These are phyloP conservation scores for Omphalotus guepiniiformis DNA, from an alignment of 768 basidiomycete genomes.

Conservation along the genomic window DNA sequence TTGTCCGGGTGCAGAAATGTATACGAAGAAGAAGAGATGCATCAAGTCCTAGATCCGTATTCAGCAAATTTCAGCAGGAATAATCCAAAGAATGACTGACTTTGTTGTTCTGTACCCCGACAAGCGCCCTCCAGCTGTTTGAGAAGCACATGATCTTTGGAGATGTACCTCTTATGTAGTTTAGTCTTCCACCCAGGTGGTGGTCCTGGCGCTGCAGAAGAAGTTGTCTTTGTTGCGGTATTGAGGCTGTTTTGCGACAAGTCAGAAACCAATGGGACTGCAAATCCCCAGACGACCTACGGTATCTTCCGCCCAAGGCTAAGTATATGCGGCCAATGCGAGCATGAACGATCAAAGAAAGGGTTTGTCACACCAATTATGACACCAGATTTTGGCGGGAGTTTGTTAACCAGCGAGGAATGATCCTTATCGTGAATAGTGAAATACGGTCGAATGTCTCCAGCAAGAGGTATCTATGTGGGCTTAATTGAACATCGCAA, in stretches of 20 bases:
- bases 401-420: constrained; percentile 67
- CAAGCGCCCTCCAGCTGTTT: constrained; percentile 67
- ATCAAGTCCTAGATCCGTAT: constrained; percentile 41
- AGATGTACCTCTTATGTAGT: constrained; percentile 78
- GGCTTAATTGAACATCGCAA: neutral
- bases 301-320: constrained; percentile 52
- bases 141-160: constrained; percentile 75
- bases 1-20: constrained; percentile 84
- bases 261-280: constrained; percentile 3
- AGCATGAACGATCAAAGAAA: constrained; percentile 72
- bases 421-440: constrained; percentile 95
- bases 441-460: constrained; percentile 90
- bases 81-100: constrained; percentile 35
- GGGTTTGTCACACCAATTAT: constrained; percentile 88
- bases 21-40: constrained; percentile 65
- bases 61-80: constrained; percentile 2
- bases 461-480: constrained; percentile 70
- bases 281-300: constrained; percentile 30
- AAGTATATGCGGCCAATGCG: constrained; percentile 83
- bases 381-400: constrained; percentile 73
- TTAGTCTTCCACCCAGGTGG: constrained; percentile 72
- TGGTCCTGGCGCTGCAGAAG: constrained; percentile 43
- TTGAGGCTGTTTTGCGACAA: constrained; percentile 17
- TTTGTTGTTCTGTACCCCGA: constrained; percentile 39
- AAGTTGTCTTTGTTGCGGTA: constrained; percentile 15